Conservation (phyloP, 495 filamentous ascomycete species). For the Trichoderma reesei region DNA sequence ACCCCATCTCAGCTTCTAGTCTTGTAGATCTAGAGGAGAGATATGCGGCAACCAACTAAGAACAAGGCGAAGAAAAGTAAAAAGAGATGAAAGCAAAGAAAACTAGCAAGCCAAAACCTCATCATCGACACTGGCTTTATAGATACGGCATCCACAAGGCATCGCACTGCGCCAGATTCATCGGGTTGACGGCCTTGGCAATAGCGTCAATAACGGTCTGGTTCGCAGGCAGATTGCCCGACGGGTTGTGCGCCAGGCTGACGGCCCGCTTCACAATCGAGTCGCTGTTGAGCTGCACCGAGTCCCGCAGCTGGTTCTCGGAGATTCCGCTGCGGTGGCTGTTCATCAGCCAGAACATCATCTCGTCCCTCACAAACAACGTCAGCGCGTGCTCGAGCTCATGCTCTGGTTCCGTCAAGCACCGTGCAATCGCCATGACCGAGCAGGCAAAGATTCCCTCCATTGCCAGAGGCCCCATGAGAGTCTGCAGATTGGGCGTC, state of each 20-base stretch:
- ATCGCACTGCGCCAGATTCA: slow-evolving; percentile 73
- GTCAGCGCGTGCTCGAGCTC: slow-evolving; percentile 88
- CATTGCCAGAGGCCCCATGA: slow-evolving; percentile 90
- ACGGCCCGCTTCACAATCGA: slow-evolving; percentile 82
- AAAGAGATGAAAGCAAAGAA: neutral
- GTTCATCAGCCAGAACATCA: slow-evolving; percentile 91
- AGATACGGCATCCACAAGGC: slow-evolving; percentile 97
- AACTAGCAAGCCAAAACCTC: neutral
- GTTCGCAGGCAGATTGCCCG: slow-evolving; percentile 71
- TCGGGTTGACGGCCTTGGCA: slow-evolving; percentile 73
- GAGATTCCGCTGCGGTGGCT: slow-evolving; percentile 56
- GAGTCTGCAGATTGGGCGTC: slow-evolving; percentile 87
- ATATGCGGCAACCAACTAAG: too few species aligned
- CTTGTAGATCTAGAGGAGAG: neutral
- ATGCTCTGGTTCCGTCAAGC: slow-evolving; percentile 82
- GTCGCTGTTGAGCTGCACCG: slow-evolving; percentile 81
- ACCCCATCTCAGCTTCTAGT: neutral
- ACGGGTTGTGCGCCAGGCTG: slow-evolving; percentile 59
- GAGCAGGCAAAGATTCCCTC: slow-evolving; percentile 90
- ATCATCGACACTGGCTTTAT: slow-evolving; percentile 27
- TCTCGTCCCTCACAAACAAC: slow-evolving; percentile 93
- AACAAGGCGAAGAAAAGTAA: neutral
- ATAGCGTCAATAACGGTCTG: slow-evolving; percentile 94
- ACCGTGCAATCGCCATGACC: slow-evolving; percentile 91
- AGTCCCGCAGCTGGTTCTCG: slow-evolving; percentile 68